Conservation (phyloP, 2,329 filamentous ascomycete genomes). For the Penicillium nordicum region DNA sequence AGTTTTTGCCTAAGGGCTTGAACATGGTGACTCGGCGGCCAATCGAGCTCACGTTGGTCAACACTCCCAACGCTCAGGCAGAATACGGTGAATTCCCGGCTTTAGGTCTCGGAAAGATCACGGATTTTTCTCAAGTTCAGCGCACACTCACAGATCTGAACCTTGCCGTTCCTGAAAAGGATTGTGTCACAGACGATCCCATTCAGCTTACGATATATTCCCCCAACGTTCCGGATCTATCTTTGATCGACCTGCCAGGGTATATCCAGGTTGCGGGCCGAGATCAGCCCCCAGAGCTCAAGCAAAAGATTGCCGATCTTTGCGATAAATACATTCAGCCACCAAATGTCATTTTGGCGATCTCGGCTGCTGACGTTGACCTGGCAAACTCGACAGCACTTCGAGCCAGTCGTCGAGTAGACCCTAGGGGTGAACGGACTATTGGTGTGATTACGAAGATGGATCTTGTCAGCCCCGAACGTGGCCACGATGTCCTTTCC, state of each 20-base stretch:
- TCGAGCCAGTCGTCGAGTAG: conserved; percentile 82
- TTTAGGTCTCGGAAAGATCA: conserved; percentile 81
- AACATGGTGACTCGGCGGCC: conserved; percentile 98
- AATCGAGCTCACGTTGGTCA: conserved; percentile 93
- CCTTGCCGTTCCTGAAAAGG: conserved; percentile 79
- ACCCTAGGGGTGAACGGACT: conserved; percentile 89
- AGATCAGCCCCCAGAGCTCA: conserved; percentile 85
- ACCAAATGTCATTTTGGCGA: conserved; percentile 93
- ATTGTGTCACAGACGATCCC: conserved; percentile 94
- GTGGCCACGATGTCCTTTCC: conserved; percentile 73
- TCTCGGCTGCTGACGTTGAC: conserved; percentile 96
- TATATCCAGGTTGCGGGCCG: conserved; percentile 95
- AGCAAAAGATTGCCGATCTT: conserved; percentile 91
- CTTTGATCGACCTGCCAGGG: conserved; percentile 90
- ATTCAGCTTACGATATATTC: conserved; percentile 96
- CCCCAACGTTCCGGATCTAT: conserved; percentile 90
- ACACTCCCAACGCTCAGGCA: conserved; percentile 78
- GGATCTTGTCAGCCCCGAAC: conserved; percentile 84
- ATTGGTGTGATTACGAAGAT: conserved; percentile 99
- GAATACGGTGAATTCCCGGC: conserved; percentile 98
- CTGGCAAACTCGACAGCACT: conserved; percentile 93
- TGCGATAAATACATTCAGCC: conserved; percentile 98
- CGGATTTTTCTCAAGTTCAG: conserved; percentile 80
- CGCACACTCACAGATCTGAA: conserved; percentile 93
- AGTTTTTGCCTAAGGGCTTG: conserved; percentile 94